These are phyloP conservation scores for Apiospora sp. DNA, from an alignment of 2,329 filamentous ascomycete species.

Conservation along the genomic window DNA sequence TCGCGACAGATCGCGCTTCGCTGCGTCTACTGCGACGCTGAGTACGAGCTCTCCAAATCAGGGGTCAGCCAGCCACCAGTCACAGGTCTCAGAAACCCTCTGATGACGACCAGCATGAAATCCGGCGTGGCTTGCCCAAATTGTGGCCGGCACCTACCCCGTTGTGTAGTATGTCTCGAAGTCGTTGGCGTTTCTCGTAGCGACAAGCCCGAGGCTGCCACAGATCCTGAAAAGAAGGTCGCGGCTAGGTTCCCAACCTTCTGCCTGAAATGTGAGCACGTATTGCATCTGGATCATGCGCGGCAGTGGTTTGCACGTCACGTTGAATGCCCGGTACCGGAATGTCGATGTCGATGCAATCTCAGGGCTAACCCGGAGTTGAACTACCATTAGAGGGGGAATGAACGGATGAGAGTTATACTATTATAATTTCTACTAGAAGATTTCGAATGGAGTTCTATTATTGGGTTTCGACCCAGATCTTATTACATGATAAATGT, in stretches of 20 bases:
- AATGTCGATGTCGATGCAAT: slow-evolving; percentile 72
- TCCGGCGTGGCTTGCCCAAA: slow-evolving; percentile 71
- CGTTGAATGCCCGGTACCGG: slow-evolving; percentile 72
- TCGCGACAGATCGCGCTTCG: slow-evolving; percentile 76
- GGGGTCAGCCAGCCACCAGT: slow-evolving; percentile 26
- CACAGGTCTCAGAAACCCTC: slow-evolving; percentile 51
- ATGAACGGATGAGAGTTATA: neutral
- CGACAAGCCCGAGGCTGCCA: slow-evolving; percentile 61
- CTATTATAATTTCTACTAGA: neutral
- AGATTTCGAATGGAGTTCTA: neutral
- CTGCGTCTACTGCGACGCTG: slow-evolving; percentile 78
- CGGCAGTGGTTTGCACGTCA: slow-evolving; percentile 72
- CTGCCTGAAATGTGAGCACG: slow-evolving; percentile 73
- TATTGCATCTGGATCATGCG: slow-evolving; percentile 72
- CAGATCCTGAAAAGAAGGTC: slow-evolving; percentile 54
- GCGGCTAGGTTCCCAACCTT: slow-evolving; percentile 72
- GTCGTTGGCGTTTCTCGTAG: slow-evolving; percentile 70
- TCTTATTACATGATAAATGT: neutral
- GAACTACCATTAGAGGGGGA: slow-evolving; percentile 53
- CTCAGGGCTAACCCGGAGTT: slow-evolving; percentile 67
- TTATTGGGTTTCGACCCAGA: neutral
- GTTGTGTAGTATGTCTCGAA: slow-evolving; percentile 73
- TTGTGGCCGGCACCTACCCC: slow-evolving; percentile 71
- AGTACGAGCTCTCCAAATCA: slow-evolving; percentile 57
- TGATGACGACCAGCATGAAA: slow-evolving; percentile 64